phyloP scores from a whole-genome alignment of 306 rosid genomes.

The Prunus persica region DNA sequence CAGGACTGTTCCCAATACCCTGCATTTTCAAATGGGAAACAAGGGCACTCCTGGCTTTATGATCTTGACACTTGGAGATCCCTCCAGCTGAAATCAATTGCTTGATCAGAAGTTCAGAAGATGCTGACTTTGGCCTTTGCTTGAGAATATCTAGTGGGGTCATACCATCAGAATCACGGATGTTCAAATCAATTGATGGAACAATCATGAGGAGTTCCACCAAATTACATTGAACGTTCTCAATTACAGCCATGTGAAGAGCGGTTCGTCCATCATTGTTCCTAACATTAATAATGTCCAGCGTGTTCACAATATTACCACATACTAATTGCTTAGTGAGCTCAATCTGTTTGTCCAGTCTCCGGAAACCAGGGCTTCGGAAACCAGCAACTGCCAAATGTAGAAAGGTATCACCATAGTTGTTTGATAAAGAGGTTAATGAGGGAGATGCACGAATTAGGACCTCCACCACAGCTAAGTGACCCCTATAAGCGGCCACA shows the following conservation, averaged over 20 bases:
- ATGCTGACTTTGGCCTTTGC: conserved; percentile 51
- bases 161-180: conserved; percentile 59
- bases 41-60: conserved; percentile 42
- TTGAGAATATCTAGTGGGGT: conserved; percentile 80
- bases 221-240: conserved; percentile 49
- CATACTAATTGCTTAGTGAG: conserved; percentile 54
- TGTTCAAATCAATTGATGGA: conserved; percentile 62
- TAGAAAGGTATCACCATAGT: conserved; percentile 79
- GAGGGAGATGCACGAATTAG: conserved; percentile 55
- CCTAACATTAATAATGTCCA: conserved; percentile 55
- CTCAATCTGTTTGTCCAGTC: conserved; percentile 70
- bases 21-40: conserved; percentile 61
- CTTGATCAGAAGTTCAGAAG: conserved; percentile 74
- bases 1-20: conserved; percentile 70
- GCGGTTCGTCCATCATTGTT: conserved; percentile 83
- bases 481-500: conserved; percentile 71
- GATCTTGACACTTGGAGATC: conserved; percentile 42
- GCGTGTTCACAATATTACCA: conserved; percentile 32
- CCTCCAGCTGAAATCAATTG: conserved; percentile 71
- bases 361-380: conserved; percentile 71
- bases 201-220: conserved; percentile 70
- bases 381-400: conserved; percentile 91
- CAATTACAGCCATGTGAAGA: conserved; percentile 70
- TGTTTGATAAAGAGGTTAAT: conserved; percentile 42
- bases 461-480: conserved; percentile 57